A percentile compares a stretch with the other conserved stretches of the same genome.
Conservation (phyloP, 1,139 yeast genomes). For the Taphrina populina region DNA sequence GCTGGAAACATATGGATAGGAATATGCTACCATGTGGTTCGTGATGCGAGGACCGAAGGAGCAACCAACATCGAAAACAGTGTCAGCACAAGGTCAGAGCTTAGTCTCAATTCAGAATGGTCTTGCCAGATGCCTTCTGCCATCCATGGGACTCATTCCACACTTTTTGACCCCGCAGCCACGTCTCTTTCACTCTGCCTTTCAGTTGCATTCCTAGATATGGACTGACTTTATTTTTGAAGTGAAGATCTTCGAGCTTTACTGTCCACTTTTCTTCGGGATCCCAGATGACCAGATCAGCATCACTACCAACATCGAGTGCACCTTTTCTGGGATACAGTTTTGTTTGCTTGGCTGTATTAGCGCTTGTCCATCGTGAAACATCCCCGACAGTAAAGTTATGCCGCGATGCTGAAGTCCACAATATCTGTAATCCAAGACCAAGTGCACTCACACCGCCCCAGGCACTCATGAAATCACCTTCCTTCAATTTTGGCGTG, state of each 20-base stretch:
- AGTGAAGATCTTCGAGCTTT: constrained; percentile 50
- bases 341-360: constrained; percentile 52
- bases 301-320: constrained; percentile 50
- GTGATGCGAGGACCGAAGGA: no score
- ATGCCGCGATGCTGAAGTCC: constrained; percentile 44
- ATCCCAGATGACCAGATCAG: constrained; percentile 51
- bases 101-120: constrained; percentile 16
- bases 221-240: constrained; percentile 83
- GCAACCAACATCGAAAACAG: no score
- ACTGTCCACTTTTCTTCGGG: constrained; percentile 44
- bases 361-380: constrained; percentile 50
- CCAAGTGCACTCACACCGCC: constrained; percentile 55
- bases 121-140: constrained; percentile 8
- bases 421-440: constrained; percentile 45
- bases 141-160: constrained; percentile 7
- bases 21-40: no score
- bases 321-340: constrained; percentile 48
- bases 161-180: constrained; percentile 61
- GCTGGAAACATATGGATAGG: no score
- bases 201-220: constrained; percentile 65
- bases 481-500: constrained; percentile 38
- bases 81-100: no score
- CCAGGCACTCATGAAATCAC: constrained; percentile 45
- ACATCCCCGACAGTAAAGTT: constrained; percentile 49
- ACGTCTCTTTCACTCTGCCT: constrained; percentile 75